These are phyloP conservation scores for Candida ulmi DNA, from an alignment of 805 yeast genomes.

Conservation along the genomic window DNA sequence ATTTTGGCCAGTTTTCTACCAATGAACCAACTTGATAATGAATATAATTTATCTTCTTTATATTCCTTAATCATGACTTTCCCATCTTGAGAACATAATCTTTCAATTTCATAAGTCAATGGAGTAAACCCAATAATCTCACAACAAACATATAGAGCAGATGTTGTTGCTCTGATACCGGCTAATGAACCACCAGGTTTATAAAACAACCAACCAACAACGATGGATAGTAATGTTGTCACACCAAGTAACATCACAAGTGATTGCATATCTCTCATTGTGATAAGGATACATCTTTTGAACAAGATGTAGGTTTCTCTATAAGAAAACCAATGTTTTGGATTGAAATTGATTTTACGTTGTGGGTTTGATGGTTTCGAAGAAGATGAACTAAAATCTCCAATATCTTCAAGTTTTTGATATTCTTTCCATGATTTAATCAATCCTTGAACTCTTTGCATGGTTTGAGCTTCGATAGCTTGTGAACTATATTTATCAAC, in stretches of 20 bases:
- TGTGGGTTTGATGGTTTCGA: no score
- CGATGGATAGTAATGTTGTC: constrained; percentile 45
- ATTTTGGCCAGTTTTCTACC: constrained; percentile 57
- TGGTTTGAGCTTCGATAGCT: constrained; percentile 28
- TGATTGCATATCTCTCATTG: constrained; percentile 47
- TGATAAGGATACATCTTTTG: constrained; percentile 39
- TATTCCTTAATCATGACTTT: constrained; percentile 43
- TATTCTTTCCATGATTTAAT: constrained; percentile 10
- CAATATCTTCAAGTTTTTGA: constrained; percentile 1
- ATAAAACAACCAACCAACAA: constrained; percentile 75
- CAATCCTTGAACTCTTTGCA: constrained; percentile 22
- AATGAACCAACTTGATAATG: constrained; percentile 18
- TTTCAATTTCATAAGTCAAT: constrained; percentile 51
- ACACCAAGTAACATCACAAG: constrained; percentile 36
- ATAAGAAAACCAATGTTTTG: constrained; percentile 30
- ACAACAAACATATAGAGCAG: constrained; percentile 46
- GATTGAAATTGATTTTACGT: constrained; percentile 7
- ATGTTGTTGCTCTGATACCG: constrained; percentile 59
- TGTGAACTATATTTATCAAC: constrained; percentile 38
- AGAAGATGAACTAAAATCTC: background rate
- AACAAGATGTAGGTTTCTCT: constrained; percentile 40
- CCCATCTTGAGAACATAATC: constrained; percentile 51
- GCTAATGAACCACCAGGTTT: constrained; percentile 53
- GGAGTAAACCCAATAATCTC: constrained; percentile 53
- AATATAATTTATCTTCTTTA: constrained; percentile 16